Base-by-base conservation (phyloP, 495 filamentous ascomycete genomes). In the Xylaria acuta region DNA sequence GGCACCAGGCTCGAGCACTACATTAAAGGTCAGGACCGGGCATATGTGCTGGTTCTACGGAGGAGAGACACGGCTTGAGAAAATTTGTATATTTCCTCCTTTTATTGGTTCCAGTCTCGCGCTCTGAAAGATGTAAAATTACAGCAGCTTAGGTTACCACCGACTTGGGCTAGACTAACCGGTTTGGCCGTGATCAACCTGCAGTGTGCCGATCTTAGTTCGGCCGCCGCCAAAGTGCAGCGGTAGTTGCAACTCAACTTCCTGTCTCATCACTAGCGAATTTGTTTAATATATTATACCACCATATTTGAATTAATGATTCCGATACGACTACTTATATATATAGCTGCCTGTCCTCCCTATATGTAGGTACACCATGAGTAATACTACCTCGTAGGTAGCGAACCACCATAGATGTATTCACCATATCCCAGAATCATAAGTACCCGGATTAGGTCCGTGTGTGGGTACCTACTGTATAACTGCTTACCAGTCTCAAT, bases 1-100 rank as follows among this genome's bases (percentile, higher is more conserved):
- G 75, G 78, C n/a, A 73, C 72, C 16, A 81, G 83, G 14, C 70
- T 83, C 30, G 76, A 78, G 70, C 80, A 82, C 59, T 85, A 84
- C 74, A 41, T 64, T 7, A 64, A 64, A 43, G 62, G 62, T 14
- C 62, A 64, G 43, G 82, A 84, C 78, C 82, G 79, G 65, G 82
- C 82, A 38, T 74, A 75, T 20, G 73, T 82, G 60, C 54, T 82
- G 20, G 76, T 82, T 38, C 70, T 84, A 60, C 70, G 78, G 73
- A 84, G 80, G 77, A 73, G 53, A 45, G 67, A 59, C 27, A 56
- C 53, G 5, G 27, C 27, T 56, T 32, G 53, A 32, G 27, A 56
- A 56, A 32, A 2, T 20, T 47, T 56, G 0, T 32, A 32, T 32
- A 16, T 3, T 32, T 16, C 18, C 18, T 18, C 45, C 45, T 22